Percentiles rank a stretch among this genome's conserved stretches.
Evolutionary conservation across 768 basidiomycete species (phyloP).

Genomic region (Tricholoma sp.): DNA sequence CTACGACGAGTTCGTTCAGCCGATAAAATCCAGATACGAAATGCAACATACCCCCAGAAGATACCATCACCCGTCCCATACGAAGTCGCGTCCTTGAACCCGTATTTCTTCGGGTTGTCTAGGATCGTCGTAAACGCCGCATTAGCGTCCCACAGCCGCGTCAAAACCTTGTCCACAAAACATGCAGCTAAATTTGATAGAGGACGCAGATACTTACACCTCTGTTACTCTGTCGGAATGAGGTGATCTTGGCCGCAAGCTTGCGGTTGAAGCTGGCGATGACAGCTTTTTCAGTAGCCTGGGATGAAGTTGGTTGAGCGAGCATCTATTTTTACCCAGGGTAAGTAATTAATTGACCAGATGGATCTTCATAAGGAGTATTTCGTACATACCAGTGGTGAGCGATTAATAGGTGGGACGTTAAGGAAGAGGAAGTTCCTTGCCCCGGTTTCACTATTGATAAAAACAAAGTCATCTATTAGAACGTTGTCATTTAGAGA

Average conservation of each 20-base stretch:
- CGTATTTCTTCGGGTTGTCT: conserved; percentile 42
- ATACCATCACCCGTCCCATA: conserved; percentile 36
- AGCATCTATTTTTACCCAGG: conserved; percentile 38
- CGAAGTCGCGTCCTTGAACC: conserved; percentile 48
- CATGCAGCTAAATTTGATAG: not conserved
- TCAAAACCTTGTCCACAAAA: conserved; percentile 32
- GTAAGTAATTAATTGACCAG: not conserved
- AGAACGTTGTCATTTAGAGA: not conserved
- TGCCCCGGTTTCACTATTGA: conserved; percentile 43
- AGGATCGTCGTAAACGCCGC: conserved; percentile 45
- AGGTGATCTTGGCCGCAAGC: conserved; percentile 33
- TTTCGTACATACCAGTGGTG: conserved; percentile 30
- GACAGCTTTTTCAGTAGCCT: conserved; percentile 37
- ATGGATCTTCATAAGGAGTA: not conserved
- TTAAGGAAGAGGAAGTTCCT: conserved; percentile 49
- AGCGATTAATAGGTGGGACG: conserved; percentile 38
- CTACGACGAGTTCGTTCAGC: conserved; percentile 23
- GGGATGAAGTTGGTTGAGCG: conserved; percentile 33
- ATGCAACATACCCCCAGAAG: conserved; percentile 50
- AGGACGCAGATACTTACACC: conserved; percentile 32
- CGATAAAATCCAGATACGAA: not conserved
- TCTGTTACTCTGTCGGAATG: conserved; percentile 38
- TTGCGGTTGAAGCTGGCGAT: conserved; percentile 49
- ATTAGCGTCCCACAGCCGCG: conserved; percentile 48
- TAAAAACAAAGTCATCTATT: not conserved